A percentile compares a stretch with the other conserved stretches of the same genome.
Conservation (phyloP, 495 filamentous ascomycete genomes). For the Aspergillus ostianus region DNA sequence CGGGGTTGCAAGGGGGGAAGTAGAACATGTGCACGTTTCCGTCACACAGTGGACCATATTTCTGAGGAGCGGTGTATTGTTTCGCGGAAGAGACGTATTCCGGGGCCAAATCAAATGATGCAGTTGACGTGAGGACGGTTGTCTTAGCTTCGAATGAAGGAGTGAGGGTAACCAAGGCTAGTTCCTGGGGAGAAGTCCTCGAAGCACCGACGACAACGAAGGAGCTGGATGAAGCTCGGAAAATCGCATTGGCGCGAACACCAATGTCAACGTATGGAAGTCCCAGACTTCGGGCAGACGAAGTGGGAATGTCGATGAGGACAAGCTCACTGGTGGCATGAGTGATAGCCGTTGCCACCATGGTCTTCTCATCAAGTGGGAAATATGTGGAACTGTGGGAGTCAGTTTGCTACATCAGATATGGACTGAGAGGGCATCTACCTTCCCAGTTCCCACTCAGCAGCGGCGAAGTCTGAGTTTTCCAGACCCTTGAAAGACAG, state of each 20-base stretch:
- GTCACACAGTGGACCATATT: constrained; percentile 22
- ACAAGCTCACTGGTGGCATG: constrained; percentile 25
- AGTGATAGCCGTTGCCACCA: constrained; percentile 33
- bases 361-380: constrained; percentile 32
- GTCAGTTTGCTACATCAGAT: not conserved
- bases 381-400: constrained; percentile 32
- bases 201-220: constrained; percentile 25
- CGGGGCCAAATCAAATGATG: constrained; percentile 19
- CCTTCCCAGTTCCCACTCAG: constrained; percentile 40
- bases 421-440: constrained; percentile 8
- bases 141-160: constrained; percentile 13
- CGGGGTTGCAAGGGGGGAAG: constrained; percentile 43
- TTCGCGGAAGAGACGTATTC: constrained; percentile 36
- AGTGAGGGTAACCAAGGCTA: constrained; percentile 21
- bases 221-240: constrained; percentile 20
- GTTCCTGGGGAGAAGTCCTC: constrained; percentile 21
- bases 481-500: constrained; percentile 31
- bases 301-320: constrained; percentile 19
- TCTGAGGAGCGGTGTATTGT: constrained; percentile 26
- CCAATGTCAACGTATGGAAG: constrained; percentile 26
- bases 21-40: constrained; percentile 40
- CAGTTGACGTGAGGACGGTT: constrained; percentile 24
- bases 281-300: constrained; percentile 19
- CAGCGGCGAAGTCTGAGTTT: constrained; percentile 38
- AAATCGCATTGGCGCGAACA: constrained; percentile 14